Evolutionary conservation across 306 rosid genomes (phyloP), one percentile per base, ranked within the genome.

Genomic region (Citrullus amarus): DNA sequence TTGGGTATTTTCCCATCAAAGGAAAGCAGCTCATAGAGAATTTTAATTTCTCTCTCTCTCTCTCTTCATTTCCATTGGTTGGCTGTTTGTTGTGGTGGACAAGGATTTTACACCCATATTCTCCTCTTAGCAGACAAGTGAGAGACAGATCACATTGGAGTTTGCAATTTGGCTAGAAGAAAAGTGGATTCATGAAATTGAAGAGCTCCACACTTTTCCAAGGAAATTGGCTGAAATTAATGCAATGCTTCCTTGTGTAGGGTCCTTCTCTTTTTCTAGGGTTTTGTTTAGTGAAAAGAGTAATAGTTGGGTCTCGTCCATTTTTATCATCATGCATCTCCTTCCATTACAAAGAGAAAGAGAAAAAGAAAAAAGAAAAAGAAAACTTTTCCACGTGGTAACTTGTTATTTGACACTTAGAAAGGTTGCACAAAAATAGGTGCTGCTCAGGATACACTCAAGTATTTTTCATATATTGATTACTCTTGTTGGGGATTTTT

Each of bases 81-180:
- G 81, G 50, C 8, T 18, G 75, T 81, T 82, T 48, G 38, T 66
- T 61, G 58, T 41, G 75, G 54, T 70, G 80, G 60, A 85, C 76
- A 78, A 57, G 75, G 75, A 84, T 67, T 71, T 77, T 70, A 46
- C 76, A 70, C 55, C 1, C 76, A 70, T 70, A 70, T 70, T 70
- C 57, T 70, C 57, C 58, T 46, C 57, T 70, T 70, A 46, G 58
- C 22, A 80, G 86, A 82, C 87, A 83, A 57, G 78, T 74, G 78
- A 78, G 82, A 55, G 80, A 78, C 76, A 70, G 57, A 70, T 70
- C 76, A 70, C 76, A 70, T 70, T 70, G 58, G 82, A 56, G 15
- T 58, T 14, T 68, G 78, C 83, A 84, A 83, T 76, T 83, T 83
- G 84, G 39, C 69, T 78, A 58, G 59, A 58, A 79, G 73, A 67